phyloP scores from a whole-genome alignment of 345 rosid species.

The Salix caprea region DNA sequence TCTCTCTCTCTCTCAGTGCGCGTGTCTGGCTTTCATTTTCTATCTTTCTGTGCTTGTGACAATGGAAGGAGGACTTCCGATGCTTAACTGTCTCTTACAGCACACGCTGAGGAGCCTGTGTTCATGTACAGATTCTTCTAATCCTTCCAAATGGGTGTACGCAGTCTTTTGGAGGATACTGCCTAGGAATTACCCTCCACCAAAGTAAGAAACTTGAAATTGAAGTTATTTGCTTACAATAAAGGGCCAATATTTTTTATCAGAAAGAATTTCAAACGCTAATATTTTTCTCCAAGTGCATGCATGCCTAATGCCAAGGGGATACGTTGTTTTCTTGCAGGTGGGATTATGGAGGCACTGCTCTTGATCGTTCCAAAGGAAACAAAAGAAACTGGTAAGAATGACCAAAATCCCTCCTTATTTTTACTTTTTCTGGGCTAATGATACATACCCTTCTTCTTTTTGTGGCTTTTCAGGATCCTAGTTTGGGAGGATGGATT shows the following conservation, averaged over 20 bases:
- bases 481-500: constrained; percentile 83
- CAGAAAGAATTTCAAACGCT: background rate
- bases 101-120: constrained; percentile 52
- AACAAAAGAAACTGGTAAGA: constrained; percentile 69
- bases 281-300: background rate
- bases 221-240: background rate
- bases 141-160: constrained; percentile 65
- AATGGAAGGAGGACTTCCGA: constrained; percentile 65
- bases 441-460: background rate
- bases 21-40: background rate
- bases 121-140: constrained; percentile 42
- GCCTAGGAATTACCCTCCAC: constrained; percentile 80
- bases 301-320: background rate
- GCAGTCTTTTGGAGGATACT: constrained; percentile 75
- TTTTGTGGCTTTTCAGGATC: constrained; percentile 35
- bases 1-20: constrained; percentile 4
- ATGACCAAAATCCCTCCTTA: background rate
- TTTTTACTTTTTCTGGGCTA: background rate
- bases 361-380: constrained; percentile 63
- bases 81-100: constrained; percentile 64
- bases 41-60: constrained; percentile 2
- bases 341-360: constrained; percentile 69
- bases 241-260: background rate
- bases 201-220: constrained; percentile 43
- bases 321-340: constrained; percentile 37